phyloP scores from a whole-genome alignment of 176 grass and related monocot genomes.

The Chrysopogon serrulatus region DNA sequence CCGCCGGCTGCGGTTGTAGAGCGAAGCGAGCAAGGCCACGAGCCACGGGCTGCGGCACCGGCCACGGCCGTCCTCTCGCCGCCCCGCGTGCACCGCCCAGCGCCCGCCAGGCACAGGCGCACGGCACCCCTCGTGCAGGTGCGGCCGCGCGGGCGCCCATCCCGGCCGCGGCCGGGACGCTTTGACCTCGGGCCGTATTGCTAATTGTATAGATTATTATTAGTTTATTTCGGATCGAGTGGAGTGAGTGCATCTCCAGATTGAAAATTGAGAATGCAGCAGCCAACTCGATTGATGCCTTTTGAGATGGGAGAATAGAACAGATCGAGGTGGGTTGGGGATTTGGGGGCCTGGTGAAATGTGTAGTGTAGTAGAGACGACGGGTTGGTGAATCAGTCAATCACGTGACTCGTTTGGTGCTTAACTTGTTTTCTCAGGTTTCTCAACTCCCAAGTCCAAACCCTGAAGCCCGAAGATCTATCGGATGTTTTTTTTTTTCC shows the following conservation, averaged over 20 bases:
- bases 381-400: conserved; percentile 1
- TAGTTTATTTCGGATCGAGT: background rate
- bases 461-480: background rate
- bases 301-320: background rate
- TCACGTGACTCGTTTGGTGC: background rate
- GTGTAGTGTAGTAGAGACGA: background rate
- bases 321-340: background rate
- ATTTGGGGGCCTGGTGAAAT: background rate
- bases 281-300: background rate
- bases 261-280: background rate
- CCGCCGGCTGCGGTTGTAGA: background rate
- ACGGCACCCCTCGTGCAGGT: background rate
- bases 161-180: background rate
- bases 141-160: background rate
- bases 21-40: background rate
- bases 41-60: background rate
- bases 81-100: background rate
- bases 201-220: conserved; percentile 13
- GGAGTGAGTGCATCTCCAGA: background rate
- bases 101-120: background rate
- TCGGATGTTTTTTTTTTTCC: background rate
- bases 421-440: background rate
- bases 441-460: background rate
- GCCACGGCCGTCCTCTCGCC: background rate
- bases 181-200: conserved; percentile 30